These are phyloP conservation scores for Blepharisma stoltei DNA, from an alignment of 73 alveolate genomes.

Conservation along the genomic window DNA sequence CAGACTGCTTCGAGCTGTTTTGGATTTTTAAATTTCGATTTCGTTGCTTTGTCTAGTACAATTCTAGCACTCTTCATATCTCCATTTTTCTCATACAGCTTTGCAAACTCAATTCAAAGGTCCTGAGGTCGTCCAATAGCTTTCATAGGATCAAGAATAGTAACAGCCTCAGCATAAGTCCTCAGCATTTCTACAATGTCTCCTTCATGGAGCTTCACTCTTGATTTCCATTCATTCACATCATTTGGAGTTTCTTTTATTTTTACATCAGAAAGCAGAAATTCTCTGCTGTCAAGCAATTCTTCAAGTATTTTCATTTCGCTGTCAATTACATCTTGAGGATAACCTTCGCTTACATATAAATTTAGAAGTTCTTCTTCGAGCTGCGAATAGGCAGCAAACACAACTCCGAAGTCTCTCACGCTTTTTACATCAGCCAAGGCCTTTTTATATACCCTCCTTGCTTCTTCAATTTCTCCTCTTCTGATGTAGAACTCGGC, in stretches of 20 bases:
- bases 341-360: slow-evolving; percentile 56
- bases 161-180: slow-evolving; percentile 88
- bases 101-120: slow-evolving; percentile 87
- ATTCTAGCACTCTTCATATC: slow-evolving; percentile 63
- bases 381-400: slow-evolving; percentile 88
- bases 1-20: slow-evolving; percentile 70
- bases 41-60: slow-evolving; percentile 62
- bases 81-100: slow-evolving; percentile 67
- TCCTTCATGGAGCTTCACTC: slow-evolving; percentile 71
- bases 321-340: slow-evolving; percentile 59
- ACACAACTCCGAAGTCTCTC: slow-evolving; percentile 92
- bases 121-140: slow-evolving; percentile 91
- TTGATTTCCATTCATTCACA: slow-evolving; percentile 89
- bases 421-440: slow-evolving; percentile 82
- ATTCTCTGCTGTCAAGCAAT: slow-evolving; percentile 85
- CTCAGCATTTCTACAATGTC: slow-evolving; percentile 58
- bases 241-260: slow-evolving; percentile 91
- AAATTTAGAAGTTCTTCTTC: slow-evolving; percentile 74
- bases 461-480: slow-evolving; percentile 83
- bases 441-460: slow-evolving; percentile 95
- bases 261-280: slow-evolving; percentile 75
- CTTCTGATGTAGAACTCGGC: slow-evolving; percentile 85
- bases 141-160: slow-evolving; percentile 71
- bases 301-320: slow-evolving; percentile 72
- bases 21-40: slow-evolving; percentile 59